A percentile compares a stretch with the other conserved stretches of the same genome.
Conservation (phyloP, 2,329 filamentous ascomycete genomes). For the Penicillium sp. region DNA sequence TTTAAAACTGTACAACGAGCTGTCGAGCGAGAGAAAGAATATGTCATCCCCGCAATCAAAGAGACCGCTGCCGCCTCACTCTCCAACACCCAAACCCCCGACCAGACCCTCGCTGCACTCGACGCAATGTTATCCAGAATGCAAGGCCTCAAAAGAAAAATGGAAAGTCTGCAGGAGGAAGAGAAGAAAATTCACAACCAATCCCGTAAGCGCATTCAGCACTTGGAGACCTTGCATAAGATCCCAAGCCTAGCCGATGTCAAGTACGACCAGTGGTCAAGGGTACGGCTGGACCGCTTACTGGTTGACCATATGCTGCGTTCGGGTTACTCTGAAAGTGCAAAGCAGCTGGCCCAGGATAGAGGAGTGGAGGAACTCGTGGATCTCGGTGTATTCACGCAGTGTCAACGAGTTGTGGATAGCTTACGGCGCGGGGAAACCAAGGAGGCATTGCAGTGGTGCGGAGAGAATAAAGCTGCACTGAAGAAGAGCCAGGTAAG, state of each 20-base stretch:
- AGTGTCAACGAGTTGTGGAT: conserved; percentile 73
- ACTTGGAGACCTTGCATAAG: conserved; percentile 75
- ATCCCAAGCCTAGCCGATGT: conserved; percentile 84
- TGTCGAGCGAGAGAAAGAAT: conserved; percentile 48
- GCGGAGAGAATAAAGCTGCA: conserved; percentile 87
- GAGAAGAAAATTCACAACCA: conserved; percentile 74
- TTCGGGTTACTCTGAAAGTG: conserved; percentile 76
- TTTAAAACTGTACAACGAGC: conserved; percentile 69
- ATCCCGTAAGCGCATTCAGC: conserved; percentile 70
- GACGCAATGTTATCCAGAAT: conserved; percentile 83
- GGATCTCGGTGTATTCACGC: conserved; percentile 82
- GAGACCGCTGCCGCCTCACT: conserved; percentile 61
- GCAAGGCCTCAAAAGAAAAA: conserved; percentile 83
- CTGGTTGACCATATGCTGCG: conserved; percentile 90
- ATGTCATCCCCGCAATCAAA: conserved; percentile 49
- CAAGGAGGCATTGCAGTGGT: conserved; percentile 81
- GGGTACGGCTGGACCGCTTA: conserved; percentile 74
- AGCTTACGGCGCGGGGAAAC: conserved; percentile 69
- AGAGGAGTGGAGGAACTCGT: conserved; percentile 77
- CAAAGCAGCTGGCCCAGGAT: conserved; percentile 69
- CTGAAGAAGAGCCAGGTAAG: conserved; percentile 79
- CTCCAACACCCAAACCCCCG: conserved; percentile 59
- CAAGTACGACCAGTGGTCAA: conserved; percentile 88
- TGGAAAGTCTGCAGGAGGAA: conserved; percentile 72
- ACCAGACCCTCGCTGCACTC: conserved; percentile 73